Evolutionary conservation across 805 yeast genomes (phyloP).

Genomic region (Ogataea philodendri): DNA sequence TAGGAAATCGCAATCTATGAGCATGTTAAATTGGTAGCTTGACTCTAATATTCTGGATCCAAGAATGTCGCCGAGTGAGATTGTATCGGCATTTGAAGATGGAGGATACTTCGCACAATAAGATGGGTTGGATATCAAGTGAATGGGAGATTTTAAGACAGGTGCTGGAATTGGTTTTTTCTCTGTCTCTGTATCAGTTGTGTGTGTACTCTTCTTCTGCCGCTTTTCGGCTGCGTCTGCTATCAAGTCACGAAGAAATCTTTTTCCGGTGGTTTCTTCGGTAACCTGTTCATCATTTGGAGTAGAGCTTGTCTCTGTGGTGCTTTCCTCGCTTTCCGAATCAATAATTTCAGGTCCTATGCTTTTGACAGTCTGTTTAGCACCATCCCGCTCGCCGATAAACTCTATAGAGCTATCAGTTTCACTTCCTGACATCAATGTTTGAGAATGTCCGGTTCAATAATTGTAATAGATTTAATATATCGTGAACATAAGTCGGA

Average conservation of each 20-base stretch:
- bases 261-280: too few relatives aligned
- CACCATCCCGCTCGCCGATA: conserved; percentile 3
- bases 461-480: background rate
- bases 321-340: conserved; percentile 10
- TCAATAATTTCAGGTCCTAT: conserved; percentile 12
- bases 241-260: conserved; percentile 18
- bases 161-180: background rate
- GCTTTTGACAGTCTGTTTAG: background rate
- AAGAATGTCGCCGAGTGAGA: conserved; percentile 28
- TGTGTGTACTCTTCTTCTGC: too few relatives aligned
- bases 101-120: conserved; percentile 24
- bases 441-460: too few relatives aligned
- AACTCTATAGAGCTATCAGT: conserved; percentile 15
- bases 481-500: too few relatives aligned
- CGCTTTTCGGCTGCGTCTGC: conserved; percentile 28
- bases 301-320: too few relatives aligned
- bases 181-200: background rate
- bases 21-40: conserved; percentile 35
- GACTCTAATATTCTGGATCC: conserved; percentile 24
- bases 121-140: conserved; percentile 25
- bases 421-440: conserved; percentile 10
- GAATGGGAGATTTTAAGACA: conserved; percentile 24
- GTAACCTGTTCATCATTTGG: too few relatives aligned
- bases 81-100: conserved; percentile 27
- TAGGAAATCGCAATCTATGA: conserved; percentile 31